Evolutionary conservation across 2,329 filamentous ascomycete genomes (phyloP).

Genomic region (Claviceps capensis): DNA sequence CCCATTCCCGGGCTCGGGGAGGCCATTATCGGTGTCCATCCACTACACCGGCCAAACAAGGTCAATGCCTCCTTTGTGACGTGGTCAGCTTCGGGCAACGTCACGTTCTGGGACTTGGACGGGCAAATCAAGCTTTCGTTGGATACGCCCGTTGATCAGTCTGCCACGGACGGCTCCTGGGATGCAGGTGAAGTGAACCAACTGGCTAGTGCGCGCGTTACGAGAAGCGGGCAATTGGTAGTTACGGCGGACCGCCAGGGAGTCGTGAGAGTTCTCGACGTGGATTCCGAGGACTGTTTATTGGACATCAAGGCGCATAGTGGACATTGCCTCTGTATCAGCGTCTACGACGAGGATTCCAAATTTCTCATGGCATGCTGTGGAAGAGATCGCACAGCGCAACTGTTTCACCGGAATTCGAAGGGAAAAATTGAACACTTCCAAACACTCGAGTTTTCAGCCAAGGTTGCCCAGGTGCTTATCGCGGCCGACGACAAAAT

Average conservation of each 20-base stretch:
- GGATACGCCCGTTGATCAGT: constrained; percentile 55
- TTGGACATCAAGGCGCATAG: constrained; percentile 76
- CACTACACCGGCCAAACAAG: constrained; percentile 45
- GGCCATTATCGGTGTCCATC: constrained; percentile 58
- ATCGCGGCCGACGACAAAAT: constrained; percentile 63
- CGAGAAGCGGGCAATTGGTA: constrained; percentile 49
- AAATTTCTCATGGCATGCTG: constrained; percentile 64
- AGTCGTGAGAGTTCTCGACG: constrained; percentile 59
- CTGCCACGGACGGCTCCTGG: constrained; percentile 23
- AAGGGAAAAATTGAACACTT: constrained; percentile 56
- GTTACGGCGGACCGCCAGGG: constrained; percentile 79
- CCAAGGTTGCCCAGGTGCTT: constrained; percentile 63
- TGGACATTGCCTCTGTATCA: constrained; percentile 71
- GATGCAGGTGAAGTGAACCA: constrained; percentile 44
- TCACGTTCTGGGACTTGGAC: constrained; percentile 70
- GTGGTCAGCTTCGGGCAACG: constrained; percentile 69
- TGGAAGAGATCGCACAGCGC: constrained; percentile 80
- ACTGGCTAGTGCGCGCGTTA: constrained; percentile 44
- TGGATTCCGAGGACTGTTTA: constrained; percentile 43
- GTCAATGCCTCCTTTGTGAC: constrained; percentile 67
- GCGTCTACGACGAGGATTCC: constrained; percentile 49
- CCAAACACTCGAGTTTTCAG: constrained; percentile 87
- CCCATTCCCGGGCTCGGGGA: constrained; percentile 50
- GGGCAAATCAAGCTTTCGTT: constrained; percentile 54
- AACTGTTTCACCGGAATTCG: constrained; percentile 59